Base-by-base conservation (phyloP, 2,329 filamentous ascomycete genomes). In the Penicillium sumatraense region DNA sequence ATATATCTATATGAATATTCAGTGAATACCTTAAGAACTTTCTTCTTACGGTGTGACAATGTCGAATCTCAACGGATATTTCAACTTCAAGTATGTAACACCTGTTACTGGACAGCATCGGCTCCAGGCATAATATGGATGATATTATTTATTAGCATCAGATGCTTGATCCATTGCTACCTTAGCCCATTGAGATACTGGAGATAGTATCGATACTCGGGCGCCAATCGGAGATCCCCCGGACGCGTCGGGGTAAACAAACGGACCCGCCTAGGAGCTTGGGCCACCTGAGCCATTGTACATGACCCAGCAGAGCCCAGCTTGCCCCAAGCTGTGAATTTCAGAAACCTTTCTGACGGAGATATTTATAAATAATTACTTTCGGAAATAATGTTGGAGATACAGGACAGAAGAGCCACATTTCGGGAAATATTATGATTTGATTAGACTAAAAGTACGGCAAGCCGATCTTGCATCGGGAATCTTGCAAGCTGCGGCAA, bases 371-470 rank as follows among this genome's bases (percentile, higher is more conserved):
- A n/a, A n/a, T n/a, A n/a, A n/a, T n/a, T n/a, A n/a, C n/a, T n/a
- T n/a, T n/a, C n/a, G n/a, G 5, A 5, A 24, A 26, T 23, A 23
- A 24, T 13, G 9, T 10, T 23, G 24, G n/a, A 18, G 7, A 29
- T n/a, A 20, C n/a, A 2, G 16, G 9, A 18, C n/a, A n/a, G 14
- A 23, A 23, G 36, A 13, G 10, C 13, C 13, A 3, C n/a, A 26
- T 44, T 38, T 23, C 36, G 46, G 51, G 53, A 55, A 54, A 61
- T 51, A 55, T 52, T 58, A 56, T 58, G 47, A 58, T 53, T 65
- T 59, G 60, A 64, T 65, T 64, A 63, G 57, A 60, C 64, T 69
- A 66, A 59, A 65, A 56, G n/a, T 68, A 68, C 65, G 67, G 61
- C 64, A 46, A 46, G 49, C 52, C 56, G 50, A 56, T 60, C 59